phyloP scores from a whole-genome alignment of 2,329 filamentous ascomycete species.

The Fusarium graminum region DNA sequence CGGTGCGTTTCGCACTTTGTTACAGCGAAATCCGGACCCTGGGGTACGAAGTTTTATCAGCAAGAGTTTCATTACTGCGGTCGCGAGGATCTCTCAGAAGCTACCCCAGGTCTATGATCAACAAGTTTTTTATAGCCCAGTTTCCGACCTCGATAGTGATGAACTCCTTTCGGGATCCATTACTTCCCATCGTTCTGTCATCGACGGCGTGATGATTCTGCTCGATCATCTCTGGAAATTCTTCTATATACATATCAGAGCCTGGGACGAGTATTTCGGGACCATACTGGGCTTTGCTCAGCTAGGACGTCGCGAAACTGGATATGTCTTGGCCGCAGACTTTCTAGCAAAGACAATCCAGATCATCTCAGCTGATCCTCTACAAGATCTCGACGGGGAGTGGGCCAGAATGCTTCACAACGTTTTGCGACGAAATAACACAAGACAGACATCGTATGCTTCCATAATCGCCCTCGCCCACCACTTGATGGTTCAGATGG shows the following conservation, averaged over 20 bases:
- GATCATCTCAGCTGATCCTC: slow-evolving; percentile 71
- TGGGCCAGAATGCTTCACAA: slow-evolving; percentile 67
- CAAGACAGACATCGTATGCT: slow-evolving; percentile 67
- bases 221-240: slow-evolving; percentile 70
- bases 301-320: slow-evolving; percentile 70
- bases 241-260: slow-evolving; percentile 72
- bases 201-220: slow-evolving; percentile 59
- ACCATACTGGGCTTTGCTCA: slow-evolving; percentile 75
- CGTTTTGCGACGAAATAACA: slow-evolving; percentile 63
- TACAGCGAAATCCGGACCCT: slow-evolving; percentile 71
- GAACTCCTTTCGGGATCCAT: slow-evolving; percentile 27
- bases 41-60: slow-evolving; percentile 67
- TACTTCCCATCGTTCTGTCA: slow-evolving; percentile 42
- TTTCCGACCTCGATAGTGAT: slow-evolving; percentile 52
- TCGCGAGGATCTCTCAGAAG: slow-evolving; percentile 65
- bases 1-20: slow-evolving; percentile 71
- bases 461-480: slow-evolving; percentile 65
- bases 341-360: slow-evolving; percentile 71
- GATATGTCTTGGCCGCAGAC: slow-evolving; percentile 69
- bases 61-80: slow-evolving; percentile 64
- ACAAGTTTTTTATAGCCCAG: slow-evolving; percentile 4
- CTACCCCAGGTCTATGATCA: slow-evolving; percentile 63
- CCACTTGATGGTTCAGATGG: slow-evolving; percentile 59
- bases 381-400: slow-evolving; percentile 64
- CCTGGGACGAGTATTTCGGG: slow-evolving; percentile 83